A percentile compares a stretch with the other conserved stretches of the same genome.
Conservation (phyloP, 768 basidiomycete genomes). For the Sarcodon sp. region DNA sequence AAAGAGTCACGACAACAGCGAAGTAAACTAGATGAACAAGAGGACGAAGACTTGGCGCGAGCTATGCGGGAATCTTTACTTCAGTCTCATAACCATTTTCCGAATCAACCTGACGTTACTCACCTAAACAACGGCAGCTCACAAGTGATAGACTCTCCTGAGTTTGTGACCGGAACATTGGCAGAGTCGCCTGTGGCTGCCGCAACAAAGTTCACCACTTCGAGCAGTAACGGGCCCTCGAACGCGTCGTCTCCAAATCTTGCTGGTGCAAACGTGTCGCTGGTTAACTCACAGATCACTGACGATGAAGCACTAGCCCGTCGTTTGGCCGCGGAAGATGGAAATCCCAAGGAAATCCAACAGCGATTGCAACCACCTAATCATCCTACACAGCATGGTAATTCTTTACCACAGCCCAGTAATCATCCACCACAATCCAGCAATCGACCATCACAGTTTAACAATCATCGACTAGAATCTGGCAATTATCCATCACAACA, state of each 20-base stretch:
- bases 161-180: not conserved
- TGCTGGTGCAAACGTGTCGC: not conserved
- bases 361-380: not conserved
- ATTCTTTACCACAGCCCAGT: not conserved
- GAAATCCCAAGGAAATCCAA: slow-evolving; percentile 4
- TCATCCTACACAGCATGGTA: not conserved
- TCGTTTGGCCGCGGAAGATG: slow-evolving; percentile 23
- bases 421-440: not conserved
- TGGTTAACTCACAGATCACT: slow-evolving; percentile 8
- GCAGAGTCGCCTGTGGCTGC: not conserved
- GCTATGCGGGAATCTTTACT: slow-evolving; percentile 44
- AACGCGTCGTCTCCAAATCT: not conserved
- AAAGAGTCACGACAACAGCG: slow-evolving; percentile 6
- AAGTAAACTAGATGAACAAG: slow-evolving; percentile 13
- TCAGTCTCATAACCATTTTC: not conserved
- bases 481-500: not conserved
- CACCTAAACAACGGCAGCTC: slow-evolving; percentile 5
- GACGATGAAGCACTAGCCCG: slow-evolving; percentile 35
- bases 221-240: too few relatives aligned
- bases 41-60: slow-evolving; percentile 55
- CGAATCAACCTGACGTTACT: slow-evolving; percentile 3
- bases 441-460: not conserved
- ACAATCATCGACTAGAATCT: not conserved
- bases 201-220: not conserved
- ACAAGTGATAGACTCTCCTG: not conserved